Conservation (phyloP, 2,329 filamentous ascomycete genomes). For the Waltergamsia citrina region DNA sequence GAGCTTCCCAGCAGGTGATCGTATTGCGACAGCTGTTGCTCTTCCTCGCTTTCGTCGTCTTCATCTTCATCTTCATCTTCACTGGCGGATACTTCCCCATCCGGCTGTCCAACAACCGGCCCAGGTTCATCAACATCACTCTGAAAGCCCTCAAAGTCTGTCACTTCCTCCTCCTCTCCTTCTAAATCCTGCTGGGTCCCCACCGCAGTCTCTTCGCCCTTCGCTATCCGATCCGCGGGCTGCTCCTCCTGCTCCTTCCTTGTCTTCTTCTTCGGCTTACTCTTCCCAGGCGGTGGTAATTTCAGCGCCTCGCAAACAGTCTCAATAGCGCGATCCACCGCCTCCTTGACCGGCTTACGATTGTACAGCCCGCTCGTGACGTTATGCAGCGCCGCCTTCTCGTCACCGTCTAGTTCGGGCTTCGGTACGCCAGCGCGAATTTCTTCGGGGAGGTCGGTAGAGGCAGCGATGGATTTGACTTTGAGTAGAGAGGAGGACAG, state of each 20-base stretch:
- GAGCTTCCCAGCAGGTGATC: conserved; percentile 35
- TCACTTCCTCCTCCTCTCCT: conserved; percentile 18
- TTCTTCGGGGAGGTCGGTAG: conserved; percentile 37
- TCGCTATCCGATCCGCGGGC: conserved; percentile 11
- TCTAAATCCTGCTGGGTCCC: conserved; percentile 11
- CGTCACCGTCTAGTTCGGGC: conserved; percentile 41
- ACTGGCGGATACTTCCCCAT: conserved; percentile 6
- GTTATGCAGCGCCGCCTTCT: conserved; percentile 42
- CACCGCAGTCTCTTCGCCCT: conserved; percentile 7
- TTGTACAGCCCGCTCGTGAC: conserved; percentile 50
- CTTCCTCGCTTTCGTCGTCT: conserved; percentile 17
- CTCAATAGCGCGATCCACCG: conserved; percentile 36
- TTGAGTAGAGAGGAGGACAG: conserved; percentile 44
- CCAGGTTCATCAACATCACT: conserved; percentile 16
- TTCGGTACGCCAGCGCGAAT: conserved; percentile 37
- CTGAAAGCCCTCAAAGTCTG: conserved; percentile 26
- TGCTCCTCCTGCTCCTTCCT: conserved; percentile 19
- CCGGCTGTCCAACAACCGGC: conserved; percentile 9
- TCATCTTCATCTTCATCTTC: conserved; percentile 14
- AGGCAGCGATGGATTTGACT: conserved; percentile 41
- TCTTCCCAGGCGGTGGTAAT: conserved; percentile 32
- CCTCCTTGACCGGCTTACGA: conserved; percentile 37
- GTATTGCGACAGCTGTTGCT: conserved; percentile 24
- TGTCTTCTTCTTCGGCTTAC: conserved; percentile 19
- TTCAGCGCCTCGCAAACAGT: conserved; percentile 38